Conservation (phyloP, 2,329 filamentous ascomycete species). For the Botrytis deweyae region DNA sequence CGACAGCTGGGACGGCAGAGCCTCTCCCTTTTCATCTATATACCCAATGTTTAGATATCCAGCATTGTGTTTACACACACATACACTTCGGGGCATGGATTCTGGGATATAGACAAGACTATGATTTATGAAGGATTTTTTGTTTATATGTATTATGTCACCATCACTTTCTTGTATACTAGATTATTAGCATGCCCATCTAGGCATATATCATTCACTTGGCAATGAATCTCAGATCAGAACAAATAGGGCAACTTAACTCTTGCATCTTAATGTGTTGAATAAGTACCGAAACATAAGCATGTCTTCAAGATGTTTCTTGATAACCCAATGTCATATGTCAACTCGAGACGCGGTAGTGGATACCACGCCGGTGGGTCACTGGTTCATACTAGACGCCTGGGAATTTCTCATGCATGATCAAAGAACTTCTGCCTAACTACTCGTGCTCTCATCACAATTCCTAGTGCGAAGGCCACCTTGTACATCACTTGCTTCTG, state of each 20-base stretch:
- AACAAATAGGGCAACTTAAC: background rate
- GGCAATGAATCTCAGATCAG: background rate
- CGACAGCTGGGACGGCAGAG: background rate
- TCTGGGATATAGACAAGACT: background rate
- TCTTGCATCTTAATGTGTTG: background rate
- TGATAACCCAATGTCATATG: background rate
- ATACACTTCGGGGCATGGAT: background rate
- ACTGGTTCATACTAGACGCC: background rate
- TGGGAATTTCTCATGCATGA: background rate
- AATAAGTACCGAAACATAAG: background rate
- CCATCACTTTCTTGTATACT: background rate
- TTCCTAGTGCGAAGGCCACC: background rate
- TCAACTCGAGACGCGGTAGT: background rate
- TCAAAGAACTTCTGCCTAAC: background rate
- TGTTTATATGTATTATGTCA: background rate
- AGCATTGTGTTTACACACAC: background rate
- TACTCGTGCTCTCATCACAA: background rate
- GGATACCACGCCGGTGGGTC: background rate
- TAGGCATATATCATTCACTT: background rate
- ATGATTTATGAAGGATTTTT: background rate
- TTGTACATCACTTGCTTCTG: background rate
- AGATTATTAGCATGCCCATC: background rate
- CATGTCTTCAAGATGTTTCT: background rate
- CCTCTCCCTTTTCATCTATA: background rate
- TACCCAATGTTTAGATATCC: constrained; percentile 2